These are phyloP conservation scores for Cubamyces lactineus DNA, from an alignment of 768 basidiomycete species.

Conservation along the genomic window DNA sequence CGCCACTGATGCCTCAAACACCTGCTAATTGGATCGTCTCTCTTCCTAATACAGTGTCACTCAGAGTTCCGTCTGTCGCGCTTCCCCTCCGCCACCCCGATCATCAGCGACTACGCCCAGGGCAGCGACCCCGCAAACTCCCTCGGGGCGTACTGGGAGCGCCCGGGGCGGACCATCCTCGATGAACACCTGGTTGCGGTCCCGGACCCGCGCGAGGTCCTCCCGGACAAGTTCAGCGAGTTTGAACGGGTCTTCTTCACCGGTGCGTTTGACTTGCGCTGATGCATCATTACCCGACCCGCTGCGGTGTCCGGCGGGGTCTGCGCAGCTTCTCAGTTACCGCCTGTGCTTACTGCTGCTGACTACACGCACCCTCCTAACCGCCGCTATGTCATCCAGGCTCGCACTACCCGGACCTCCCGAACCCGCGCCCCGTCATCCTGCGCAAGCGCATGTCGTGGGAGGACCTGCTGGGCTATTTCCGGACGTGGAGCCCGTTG, in stretches of 20 bases:
- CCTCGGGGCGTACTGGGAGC: slow-evolving; percentile 77
- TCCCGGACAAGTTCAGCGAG: slow-evolving; percentile 42
- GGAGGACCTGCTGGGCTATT: slow-evolving; percentile 67
- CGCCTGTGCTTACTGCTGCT: no score
- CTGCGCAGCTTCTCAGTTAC: no score
- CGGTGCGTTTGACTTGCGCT: slow-evolving; percentile 40
- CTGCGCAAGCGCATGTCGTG: slow-evolving; percentile 64
- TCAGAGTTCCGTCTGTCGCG: slow-evolving; percentile 72
- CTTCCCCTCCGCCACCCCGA: slow-evolving; percentile 58
- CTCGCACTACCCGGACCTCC: slow-evolving; percentile 44
- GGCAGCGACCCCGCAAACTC: slow-evolving; percentile 56
- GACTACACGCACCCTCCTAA: no score
- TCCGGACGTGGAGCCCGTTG: slow-evolving; percentile 72
- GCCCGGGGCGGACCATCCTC: slow-evolving; percentile 78
- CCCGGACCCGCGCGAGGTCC: slow-evolving; percentile 48
- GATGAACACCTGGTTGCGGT: slow-evolving; percentile 71
- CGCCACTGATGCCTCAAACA: background rate
- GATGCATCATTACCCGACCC: background rate
- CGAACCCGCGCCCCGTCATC: slow-evolving; percentile 49
- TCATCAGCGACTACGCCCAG: slow-evolving; percentile 66
- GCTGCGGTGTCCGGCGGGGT: no score
- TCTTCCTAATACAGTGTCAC: slow-evolving; percentile 38
- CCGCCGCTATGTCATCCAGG: slow-evolving; percentile 32
- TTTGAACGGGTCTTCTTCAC: slow-evolving; percentile 62
- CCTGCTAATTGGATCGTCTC: background rate